Evolutionary conservation across 2,329 filamentous ascomycete species (phyloP).

Genomic region (Emmonsiellopsis sp.): DNA sequence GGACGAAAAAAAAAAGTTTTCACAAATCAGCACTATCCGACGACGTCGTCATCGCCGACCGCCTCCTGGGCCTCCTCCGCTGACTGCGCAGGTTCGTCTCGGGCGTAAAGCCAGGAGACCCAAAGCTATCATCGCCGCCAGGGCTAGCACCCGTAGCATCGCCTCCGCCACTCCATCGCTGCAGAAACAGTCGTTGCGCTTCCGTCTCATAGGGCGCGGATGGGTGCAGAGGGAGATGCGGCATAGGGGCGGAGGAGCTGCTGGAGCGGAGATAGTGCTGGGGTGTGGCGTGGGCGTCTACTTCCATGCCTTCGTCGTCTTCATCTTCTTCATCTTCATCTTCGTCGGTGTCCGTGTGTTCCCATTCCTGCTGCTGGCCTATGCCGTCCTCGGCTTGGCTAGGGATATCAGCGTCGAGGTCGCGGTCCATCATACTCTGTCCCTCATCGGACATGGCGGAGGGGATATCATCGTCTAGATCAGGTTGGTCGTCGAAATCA

Average conservation of each 20-base stretch:
- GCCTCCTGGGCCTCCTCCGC: constrained; percentile 21
- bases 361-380: constrained; percentile 52
- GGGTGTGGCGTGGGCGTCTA: background rate
- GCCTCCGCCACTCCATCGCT: constrained; percentile 29
- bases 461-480: constrained; percentile 29
- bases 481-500: constrained; percentile 35
- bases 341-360: constrained; percentile 68
- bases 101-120: background rate
- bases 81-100: constrained; percentile 13
- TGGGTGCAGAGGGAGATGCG: constrained; percentile 17
- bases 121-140: background rate
- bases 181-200: constrained; percentile 29
- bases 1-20: background rate
- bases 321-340: constrained; percentile 18
- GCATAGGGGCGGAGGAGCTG: constrained; percentile 16
- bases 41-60: constrained; percentile 29
- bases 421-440: constrained; percentile 51
- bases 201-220: constrained; percentile 24
- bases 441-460: constrained; percentile 21
- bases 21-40: constrained; percentile 44
- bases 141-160: constrained; percentile 12
- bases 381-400: constrained; percentile 40
- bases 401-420: constrained; percentile 63
- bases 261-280: constrained; percentile 5
- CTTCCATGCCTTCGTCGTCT: background rate